Evolutionary conservation across 2,329 filamentous ascomycete species (phyloP), one percentile per base, ranked within the genome.

Genomic region (Hypomyces perniciosus): DNA sequence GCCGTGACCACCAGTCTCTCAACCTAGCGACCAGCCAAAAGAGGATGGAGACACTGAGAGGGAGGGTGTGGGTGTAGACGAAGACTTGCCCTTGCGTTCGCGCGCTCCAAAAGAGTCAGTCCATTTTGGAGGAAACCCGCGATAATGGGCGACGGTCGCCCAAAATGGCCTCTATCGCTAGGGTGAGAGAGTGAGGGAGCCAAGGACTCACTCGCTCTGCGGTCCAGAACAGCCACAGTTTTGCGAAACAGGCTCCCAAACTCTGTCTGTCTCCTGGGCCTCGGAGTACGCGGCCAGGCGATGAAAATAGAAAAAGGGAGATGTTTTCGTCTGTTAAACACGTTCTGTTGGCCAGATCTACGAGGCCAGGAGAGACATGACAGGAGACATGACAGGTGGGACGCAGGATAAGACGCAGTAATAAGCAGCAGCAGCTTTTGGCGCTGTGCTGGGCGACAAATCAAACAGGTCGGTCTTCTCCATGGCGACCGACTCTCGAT

Each of bases 201-300:
- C 48, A 52, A 42, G 51, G 33, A 38, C 13, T 29, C 31, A 12
- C 42, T 45, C n/a, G 20, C 30, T 40, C 8, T 20, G 20, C 20
- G 20, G 20, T 20, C 20, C 20, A 20, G 20, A 20, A 37, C 12
- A 38, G 31, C 29, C n/a, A 43, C 39, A 46, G 38, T 42, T 46
- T 45, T 49, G 48, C 48, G 54, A 56, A 56, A 57, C 55, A 37
- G 34, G 31, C 50, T 29, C 27, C 38, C 20, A 13, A 8, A 41
- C 38, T 35, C 31, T 40, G 42, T 35, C 41, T 42, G 38, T 44
- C 44, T 38, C 46, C 53, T 46, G 37, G 40, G 47, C 13, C 46
- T 12, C 7, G n/a, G 4, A 34, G 35, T 26, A 39, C n/a, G 44
- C 6, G 41, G 33, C 28, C 30, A 29, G n/a, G 43, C 7, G 42